These are phyloP conservation scores for Epichloe amarillans DNA, from an alignment of 2,329 filamentous ascomycete species.

Conservation along the genomic window DNA sequence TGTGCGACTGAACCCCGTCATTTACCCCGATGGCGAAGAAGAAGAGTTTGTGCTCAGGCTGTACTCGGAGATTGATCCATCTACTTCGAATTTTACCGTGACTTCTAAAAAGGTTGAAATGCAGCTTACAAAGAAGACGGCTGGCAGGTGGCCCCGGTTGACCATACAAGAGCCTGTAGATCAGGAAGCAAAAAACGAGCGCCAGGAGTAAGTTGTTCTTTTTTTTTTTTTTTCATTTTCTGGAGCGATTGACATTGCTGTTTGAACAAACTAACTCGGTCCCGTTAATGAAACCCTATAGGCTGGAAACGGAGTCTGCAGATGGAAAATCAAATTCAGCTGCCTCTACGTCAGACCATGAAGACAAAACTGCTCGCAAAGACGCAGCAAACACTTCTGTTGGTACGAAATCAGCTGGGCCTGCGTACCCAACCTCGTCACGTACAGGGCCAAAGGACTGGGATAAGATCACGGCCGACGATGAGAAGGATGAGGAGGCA, in stretches of 20 bases:
- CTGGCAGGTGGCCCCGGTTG: conserved; percentile 52
- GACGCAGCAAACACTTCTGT: neutral
- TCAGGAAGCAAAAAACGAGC: neutral
- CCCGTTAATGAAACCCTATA: neutral
- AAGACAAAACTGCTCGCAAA: neutral
- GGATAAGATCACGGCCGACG: conserved; percentile 56
- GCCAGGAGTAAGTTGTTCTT: neutral
- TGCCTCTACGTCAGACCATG: neutral
- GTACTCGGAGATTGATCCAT: conserved; percentile 49
- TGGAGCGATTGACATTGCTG: neutral
- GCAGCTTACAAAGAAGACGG: conserved; percentile 50
- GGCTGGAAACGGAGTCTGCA: neutral
- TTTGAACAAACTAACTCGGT: neutral
- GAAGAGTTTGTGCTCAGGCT: conserved; percentile 49
- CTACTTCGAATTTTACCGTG: conserved; percentile 47
- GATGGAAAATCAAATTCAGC: neutral
- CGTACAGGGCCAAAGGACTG: conserved; percentile 76
- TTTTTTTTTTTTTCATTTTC: neutral
- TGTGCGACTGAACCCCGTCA: conserved; percentile 16
- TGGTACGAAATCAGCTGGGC: conserved; percentile 17
- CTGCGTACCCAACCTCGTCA: conserved; percentile 77
- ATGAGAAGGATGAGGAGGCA: conserved; percentile 46
- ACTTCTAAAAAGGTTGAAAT: conserved; percentile 73
- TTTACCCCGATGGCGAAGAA: conserved; percentile 36
- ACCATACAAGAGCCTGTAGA: conserved; percentile 6